phyloP scores from a whole-genome alignment of 768 basidiomycete species.

The Kwoniella sp. region DNA sequence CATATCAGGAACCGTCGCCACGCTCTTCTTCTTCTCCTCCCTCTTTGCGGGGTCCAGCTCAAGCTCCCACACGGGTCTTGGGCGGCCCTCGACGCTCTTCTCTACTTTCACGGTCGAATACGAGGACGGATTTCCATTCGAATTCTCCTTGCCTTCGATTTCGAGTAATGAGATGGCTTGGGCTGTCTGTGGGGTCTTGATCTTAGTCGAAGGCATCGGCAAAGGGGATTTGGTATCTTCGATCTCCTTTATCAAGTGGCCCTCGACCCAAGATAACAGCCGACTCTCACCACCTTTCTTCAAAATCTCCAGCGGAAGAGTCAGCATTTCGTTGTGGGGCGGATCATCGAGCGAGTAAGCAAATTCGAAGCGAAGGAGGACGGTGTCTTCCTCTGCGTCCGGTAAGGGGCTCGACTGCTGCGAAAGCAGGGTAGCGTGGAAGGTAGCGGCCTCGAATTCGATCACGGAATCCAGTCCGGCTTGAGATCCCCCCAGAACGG shows the following conservation, averaged over 20 bases:
- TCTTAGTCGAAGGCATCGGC: too few species aligned
- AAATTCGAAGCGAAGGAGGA: conserved; percentile 37
- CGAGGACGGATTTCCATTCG: too few species aligned
- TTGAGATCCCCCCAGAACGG: background rate
- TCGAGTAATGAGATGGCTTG: background rate
- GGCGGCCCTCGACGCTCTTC: background rate
- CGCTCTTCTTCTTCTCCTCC: conserved; percentile 7
- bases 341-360: conserved; percentile 33
- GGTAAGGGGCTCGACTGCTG: conserved; percentile 1
- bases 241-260: background rate
- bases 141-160: too few species aligned
- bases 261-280: conserved; percentile 8
- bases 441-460: background rate
- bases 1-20: conserved; percentile 37
- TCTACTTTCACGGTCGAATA: too few species aligned
- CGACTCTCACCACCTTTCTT: background rate
- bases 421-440: conserved; percentile 12
- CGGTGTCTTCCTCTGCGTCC: background rate
- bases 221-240: background rate
- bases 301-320: conserved; percentile 10
- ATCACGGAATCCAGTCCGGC: background rate
- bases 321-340: conserved; percentile 30
- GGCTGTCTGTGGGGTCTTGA: background rate
- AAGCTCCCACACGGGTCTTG: background rate
- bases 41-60: background rate